Base-by-base conservation (phyloP, 75 land plant species). In the Picea glauca region DNA sequence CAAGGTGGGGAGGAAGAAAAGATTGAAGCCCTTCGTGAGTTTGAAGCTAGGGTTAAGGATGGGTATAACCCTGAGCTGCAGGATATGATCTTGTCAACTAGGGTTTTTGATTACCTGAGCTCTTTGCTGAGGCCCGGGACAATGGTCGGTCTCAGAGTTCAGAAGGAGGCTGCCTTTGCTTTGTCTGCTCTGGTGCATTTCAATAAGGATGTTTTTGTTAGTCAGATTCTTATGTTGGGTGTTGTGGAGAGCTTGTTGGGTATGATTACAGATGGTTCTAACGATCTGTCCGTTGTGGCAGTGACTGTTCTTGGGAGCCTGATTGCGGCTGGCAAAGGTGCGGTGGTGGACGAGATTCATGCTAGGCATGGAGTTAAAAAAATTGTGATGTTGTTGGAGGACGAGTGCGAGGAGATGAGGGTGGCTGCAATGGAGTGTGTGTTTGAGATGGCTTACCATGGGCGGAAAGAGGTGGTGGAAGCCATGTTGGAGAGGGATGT, bases 191-290 rank as follows among this genome's bases (percentile, higher is more conserved):
- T 92, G 62, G 82, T 92, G 17, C 43, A 58, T 46, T 92, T 88
- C 87, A 92, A 92, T 87, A 90, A 90, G 80, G 88, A 87, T 68
- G 91, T 92, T 18, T 92, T 92, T 77, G 90, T 90, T 3, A 88
- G 87, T 5, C 77, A 79, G 65, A 84, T 91, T 26, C 40, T 83
- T 31, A 86, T 88, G 85, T 90, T 86, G 1, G 78, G 77, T 5
- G 80, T 85, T 15, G 74, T 86, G 60, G 58, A 62, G 33, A 73
- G 80, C 2, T 62, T 92, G 12, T 46, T 90, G 20, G 40, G 64
- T 12, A 77, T 86, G 85, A 63, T 65, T 4, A 11, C 17, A 13
- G 46, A 40, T 21, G 70, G 17, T 13, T 30, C 74, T 32, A 56
- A 62, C 20, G 79, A 65, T n/a, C 17, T 64, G 23, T 59, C 86